Evolutionary conservation across 2,329 filamentous ascomycete species (phyloP), one percentile per base, ranked within the genome.

Genomic region (Blastomyces gilchristii): DNA sequence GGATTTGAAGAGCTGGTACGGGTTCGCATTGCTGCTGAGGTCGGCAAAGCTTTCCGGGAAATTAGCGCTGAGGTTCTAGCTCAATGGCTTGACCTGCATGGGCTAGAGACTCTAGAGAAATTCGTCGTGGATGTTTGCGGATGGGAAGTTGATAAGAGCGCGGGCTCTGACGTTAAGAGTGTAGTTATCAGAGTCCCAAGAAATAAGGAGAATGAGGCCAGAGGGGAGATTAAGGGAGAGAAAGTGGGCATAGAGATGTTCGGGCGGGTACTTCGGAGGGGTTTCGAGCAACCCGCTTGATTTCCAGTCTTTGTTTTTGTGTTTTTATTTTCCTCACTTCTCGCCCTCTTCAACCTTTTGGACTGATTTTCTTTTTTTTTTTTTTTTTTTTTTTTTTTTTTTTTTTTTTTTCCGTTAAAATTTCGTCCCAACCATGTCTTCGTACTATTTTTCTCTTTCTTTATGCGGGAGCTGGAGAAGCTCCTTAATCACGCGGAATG

Each of bases 171-270:
- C 59, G 65, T 67, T 28, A 64, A 64, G 45, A 71, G 68, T 50
- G 65, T 68, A n/a, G 72, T 79, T 53, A 87, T 97, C 67, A 85
- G 85, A 75, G 85, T 99, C 63, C 94, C 94, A 63, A 81, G 87
- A 72, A 99, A 99, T 81, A 90, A 94, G 73, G 94, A 99, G 79
- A 97, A 97, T 76, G 93, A 97, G 84, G 94, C 91, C 54, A 91
- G 95, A 82, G 94, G 94, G 77, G 88, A 91, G 50, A 89, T 97
- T 76, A 95, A 97, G 72, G 85, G 92, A 71, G 94, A 99, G 82
- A 92, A 94, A 68, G 94, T 99, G n/a, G 77, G 74, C 22, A 70
- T 80, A 52, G 78, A 80, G 56, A 77, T 78, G 76, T 80, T 80
- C 68, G 77, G 77, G 31, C 72, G 90, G 69, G 86, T 96, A 66